These are phyloP conservation scores for Clavispora carvajalis DNA, from an alignment of 805 yeast species.

Conservation along the genomic window DNA sequence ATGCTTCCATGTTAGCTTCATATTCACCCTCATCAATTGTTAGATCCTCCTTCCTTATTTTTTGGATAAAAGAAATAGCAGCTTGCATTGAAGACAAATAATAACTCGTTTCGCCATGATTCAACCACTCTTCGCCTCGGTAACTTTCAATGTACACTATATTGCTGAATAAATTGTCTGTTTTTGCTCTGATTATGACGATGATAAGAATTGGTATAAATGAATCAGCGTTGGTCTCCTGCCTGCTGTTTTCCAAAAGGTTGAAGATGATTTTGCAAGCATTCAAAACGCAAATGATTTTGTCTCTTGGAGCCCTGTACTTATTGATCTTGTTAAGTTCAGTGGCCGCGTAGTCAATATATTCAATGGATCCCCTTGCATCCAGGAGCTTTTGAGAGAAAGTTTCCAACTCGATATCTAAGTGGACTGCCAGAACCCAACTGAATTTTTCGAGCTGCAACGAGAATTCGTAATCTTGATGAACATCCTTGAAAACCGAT, in stretches of 20 bases:
- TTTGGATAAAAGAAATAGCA: constrained; percentile 74
- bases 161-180: constrained; percentile 67
- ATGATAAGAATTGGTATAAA: constrained; percentile 86
- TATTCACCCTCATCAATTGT: constrained; percentile 60
- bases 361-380: constrained; percentile 16
- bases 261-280: constrained; percentile 92
- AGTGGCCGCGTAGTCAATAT: constrained; percentile 59
- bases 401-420: constrained; percentile 57
- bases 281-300: constrained; percentile 83
- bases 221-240: constrained; percentile 81
- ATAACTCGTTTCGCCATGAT: constrained; percentile 83
- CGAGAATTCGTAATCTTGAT: constrained; percentile 49
- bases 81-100: constrained; percentile 87
- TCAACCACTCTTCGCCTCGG: constrained; percentile 65
- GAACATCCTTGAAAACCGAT: constrained; percentile 53
- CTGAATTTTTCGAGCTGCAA: constrained; percentile 55
- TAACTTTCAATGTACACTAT: constrained; percentile 81
- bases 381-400: constrained; percentile 29
- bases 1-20: constrained; percentile 49
- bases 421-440: constrained; percentile 70
- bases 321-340: constrained; percentile 76
- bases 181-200: constrained; percentile 66
- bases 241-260: constrained; percentile 64
- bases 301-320: constrained; percentile 92
- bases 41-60: constrained; percentile 51